A percentile compares a stretch with the other conserved stretches of the same genome.
phyloP scores from a whole-genome alignment of 1,284 basidiomycete genomes.

The Leccinum angustisporum region DNA sequence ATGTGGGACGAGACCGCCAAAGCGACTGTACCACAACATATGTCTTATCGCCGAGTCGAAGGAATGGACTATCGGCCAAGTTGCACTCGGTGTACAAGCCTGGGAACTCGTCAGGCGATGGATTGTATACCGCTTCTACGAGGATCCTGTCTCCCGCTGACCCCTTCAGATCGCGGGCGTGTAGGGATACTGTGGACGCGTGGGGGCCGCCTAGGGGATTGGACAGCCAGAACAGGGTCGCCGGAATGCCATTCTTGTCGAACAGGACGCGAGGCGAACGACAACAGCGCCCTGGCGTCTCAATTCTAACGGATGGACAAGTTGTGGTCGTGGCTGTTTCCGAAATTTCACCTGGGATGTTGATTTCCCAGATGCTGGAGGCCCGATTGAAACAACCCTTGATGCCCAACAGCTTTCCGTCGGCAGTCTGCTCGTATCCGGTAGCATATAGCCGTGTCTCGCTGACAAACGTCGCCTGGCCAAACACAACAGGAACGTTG shows the following conservation, averaged over 20 bases:
- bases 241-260: constrained; percentile 28
- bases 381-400: constrained; percentile 68
- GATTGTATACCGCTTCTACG: constrained; percentile 42
- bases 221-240: constrained; percentile 53
- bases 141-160: constrained; percentile 11
- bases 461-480: constrained; percentile 53
- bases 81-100: constrained; percentile 59
- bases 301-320: constrained; percentile 39
- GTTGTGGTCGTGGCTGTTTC: constrained; percentile 2
- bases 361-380: constrained; percentile 54
- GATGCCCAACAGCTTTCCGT: constrained; percentile 60
- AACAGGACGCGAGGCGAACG: constrained; percentile 55
- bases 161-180: constrained; percentile 38
- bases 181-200: constrained; percentile 53
- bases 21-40: constrained; percentile 47
- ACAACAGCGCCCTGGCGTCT: constrained; percentile 43
- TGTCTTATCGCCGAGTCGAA: constrained; percentile 32
- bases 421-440: constrained; percentile 57
- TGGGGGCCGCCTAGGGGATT: constrained; percentile 60
- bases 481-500: constrained; percentile 39
- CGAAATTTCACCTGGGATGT: constrained; percentile 9
- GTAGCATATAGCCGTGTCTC: constrained; percentile 52
- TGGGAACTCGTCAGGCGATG: constrained; percentile 46
- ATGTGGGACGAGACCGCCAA: constrained; percentile 52
- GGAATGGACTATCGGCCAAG: constrained; percentile 45